Percentiles rank a stretch among this genome's conserved stretches.
These are phyloP conservation scores for Circinella minor DNA, from an alignment of 371 early-diverging fungal species.

Conservation along the genomic window DNA sequence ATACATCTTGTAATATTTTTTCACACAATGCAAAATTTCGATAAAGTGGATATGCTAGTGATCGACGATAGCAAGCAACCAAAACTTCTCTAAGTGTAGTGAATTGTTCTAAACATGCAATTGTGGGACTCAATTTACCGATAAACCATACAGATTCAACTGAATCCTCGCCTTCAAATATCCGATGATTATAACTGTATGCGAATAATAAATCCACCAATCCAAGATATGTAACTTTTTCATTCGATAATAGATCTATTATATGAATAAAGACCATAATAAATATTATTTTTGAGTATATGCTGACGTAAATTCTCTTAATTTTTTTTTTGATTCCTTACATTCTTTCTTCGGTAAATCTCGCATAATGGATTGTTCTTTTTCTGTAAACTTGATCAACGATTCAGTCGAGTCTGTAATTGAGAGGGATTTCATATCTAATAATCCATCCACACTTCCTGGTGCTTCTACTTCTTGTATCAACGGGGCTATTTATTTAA, in stretches of 20 bases:
- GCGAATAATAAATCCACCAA: constrained; percentile 92
- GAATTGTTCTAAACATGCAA: constrained; percentile 85
- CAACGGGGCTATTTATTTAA: constrained; percentile 26
- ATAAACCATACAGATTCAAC: constrained; percentile 94
- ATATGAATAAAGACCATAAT: neutral
- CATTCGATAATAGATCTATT: constrained; percentile 64
- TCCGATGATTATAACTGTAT: constrained; percentile 86
- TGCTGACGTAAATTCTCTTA: too few relatives aligned
- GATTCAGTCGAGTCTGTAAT: constrained; percentile 34
- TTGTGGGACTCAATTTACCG: constrained; percentile 79
- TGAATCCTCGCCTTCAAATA: constrained; percentile 83
- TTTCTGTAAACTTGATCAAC: constrained; percentile 63
- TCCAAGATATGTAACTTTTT: constrained; percentile 78
- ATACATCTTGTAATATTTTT: constrained; percentile 80
- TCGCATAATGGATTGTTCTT: constrained; percentile 77
- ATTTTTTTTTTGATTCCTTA: constrained; percentile 27
- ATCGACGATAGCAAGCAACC: constrained; percentile 73
- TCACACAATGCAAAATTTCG: constrained; percentile 76
- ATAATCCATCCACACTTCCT: constrained; percentile 25
- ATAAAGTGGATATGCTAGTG: constrained; percentile 86
- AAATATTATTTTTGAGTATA: neutral
- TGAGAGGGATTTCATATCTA: constrained; percentile 34
- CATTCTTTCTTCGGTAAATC: constrained; percentile 82
- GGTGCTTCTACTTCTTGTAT: constrained; percentile 38
- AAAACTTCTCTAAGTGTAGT: constrained; percentile 65